phyloP scores from a whole-genome alignment of 306 rosid genomes.

The Cucurbita pepo region DNA sequence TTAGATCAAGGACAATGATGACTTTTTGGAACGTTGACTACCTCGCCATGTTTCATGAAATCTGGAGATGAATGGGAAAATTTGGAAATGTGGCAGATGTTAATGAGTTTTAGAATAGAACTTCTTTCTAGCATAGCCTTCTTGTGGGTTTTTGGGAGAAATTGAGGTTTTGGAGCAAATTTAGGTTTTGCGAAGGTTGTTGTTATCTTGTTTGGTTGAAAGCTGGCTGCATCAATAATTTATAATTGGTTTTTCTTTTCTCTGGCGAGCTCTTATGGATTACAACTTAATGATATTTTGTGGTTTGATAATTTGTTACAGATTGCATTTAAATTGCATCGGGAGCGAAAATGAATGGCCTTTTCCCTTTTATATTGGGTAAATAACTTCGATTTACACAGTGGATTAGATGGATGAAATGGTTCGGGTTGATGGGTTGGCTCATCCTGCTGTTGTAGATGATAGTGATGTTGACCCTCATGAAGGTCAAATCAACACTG shows the following conservation, averaged over 20 bases:
- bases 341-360: conserved; percentile 11
- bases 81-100: background rate
- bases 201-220: background rate
- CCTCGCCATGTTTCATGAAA: background rate
- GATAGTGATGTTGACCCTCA: conserved; percentile 27
- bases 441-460: conserved; percentile 30
- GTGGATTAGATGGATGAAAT: conserved; percentile 57
- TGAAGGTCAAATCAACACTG: conserved; percentile 33
- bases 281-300: background rate
- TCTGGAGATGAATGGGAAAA: background rate
- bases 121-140: background rate
- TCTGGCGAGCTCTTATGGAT: conserved; percentile 1
- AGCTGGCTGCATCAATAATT: background rate
- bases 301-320: conserved; percentile 5
- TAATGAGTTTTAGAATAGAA: background rate
- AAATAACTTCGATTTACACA: conserved; percentile 6
- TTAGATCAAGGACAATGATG: background rate
- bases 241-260: background rate
- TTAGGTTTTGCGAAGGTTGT: background rate
- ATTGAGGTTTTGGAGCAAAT: background rate
- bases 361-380: conserved; percentile 8
- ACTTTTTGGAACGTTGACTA: background rate
- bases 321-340: conserved; percentile 3
- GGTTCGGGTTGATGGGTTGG: conserved; percentile 39
- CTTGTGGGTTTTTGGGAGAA: background rate